Evolutionary conservation across 768 basidiomycete genomes (phyloP), one percentile per base, ranked within the genome.

Genomic region (Cystobasidium onofrii): DNA sequence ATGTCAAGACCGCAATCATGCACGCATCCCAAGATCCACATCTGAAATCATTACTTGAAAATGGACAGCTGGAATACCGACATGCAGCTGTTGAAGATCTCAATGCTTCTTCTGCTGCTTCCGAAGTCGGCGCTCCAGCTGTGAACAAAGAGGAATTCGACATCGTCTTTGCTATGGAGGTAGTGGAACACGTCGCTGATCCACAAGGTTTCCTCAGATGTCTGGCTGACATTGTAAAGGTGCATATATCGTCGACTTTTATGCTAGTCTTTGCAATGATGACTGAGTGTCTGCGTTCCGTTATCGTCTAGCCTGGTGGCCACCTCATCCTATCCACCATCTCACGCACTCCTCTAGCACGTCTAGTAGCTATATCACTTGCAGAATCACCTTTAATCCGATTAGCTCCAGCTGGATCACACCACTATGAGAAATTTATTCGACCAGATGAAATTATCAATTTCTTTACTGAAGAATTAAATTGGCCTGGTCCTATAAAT

Each of bases 101-200:
- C 1, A 81, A 90, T 20, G 33, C 36, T 7, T 20, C 63, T 25
- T 27, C 63, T 25, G 6, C 20, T 20, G 7, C 61, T 33, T 20
- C 33, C 29, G n/a, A 64, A 36, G 33, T 23, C 6, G 63, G n/a
- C 10, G 6, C 46, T 64, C 10, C 63, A 63, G 15, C 23, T 10
- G 29, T 46, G 4, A 20, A 39, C 36, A 36, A 71, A 34, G 27
- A 36, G 25, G 86, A 86, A 64, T 98, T 89, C 79, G 95, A 98
- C 80, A 86, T 93, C 23, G 93, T 99, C 17, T 96, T 92, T 80
- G 90, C 93, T 12, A 91, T 98, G 91, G 96, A 99, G 81, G 95
- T 99, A 9, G 80, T 99, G 34, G 96, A 99, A 82, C 96, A 99
- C 79, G 96, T 99, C 64, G 90, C 96, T 80, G 89, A 95, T 78